phyloP scores from a whole-genome alignment of 2,329 filamentous ascomycete genomes.

The Endoconidiophora laricicola region DNA sequence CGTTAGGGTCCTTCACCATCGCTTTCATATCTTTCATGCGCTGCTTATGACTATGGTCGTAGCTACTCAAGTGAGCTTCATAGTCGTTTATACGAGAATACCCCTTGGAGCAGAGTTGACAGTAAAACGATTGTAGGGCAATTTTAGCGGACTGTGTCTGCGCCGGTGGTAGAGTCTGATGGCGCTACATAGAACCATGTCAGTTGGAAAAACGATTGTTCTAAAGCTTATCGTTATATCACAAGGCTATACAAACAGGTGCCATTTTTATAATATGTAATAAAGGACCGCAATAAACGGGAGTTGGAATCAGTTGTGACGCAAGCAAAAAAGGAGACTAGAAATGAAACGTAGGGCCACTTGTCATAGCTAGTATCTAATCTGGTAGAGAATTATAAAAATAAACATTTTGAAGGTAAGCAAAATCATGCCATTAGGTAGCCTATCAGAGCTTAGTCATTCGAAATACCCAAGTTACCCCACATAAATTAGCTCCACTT shows the following conservation, averaged over 20 bases:
- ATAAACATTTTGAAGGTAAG: no score
- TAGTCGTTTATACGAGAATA: constrained; percentile 94
- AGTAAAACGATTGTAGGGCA: constrained; percentile 68
- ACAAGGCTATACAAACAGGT: constrained; percentile 4
- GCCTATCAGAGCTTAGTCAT: no score
- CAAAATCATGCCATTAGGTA: no score
- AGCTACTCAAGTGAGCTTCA: constrained; percentile 82
- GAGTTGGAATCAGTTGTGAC: no score
- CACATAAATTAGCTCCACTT: not conserved
- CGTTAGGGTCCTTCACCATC: constrained; percentile 56
- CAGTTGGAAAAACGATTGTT: not conserved
- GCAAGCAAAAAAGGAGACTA: no score
- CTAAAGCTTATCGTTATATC: no score
- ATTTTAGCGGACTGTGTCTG: constrained; percentile 52
- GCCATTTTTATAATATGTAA: not conserved
- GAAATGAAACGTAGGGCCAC: no score
- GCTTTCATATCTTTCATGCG: constrained; percentile 77
- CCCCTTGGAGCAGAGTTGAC: constrained; percentile 77
- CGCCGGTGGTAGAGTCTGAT: constrained; percentile 40
- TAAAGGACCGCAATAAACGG: no score
- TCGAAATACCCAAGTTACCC: no score
- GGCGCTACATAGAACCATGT: constrained; percentile 24
- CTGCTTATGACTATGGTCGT: constrained; percentile 91
- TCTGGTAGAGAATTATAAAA: no score
- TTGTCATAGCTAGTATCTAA: no score